Percentiles rank a stretch among this genome's conserved stretches.
phyloP scores from a whole-genome alignment of 805 yeast genomes.

The Maudiozyma turicensis region DNA sequence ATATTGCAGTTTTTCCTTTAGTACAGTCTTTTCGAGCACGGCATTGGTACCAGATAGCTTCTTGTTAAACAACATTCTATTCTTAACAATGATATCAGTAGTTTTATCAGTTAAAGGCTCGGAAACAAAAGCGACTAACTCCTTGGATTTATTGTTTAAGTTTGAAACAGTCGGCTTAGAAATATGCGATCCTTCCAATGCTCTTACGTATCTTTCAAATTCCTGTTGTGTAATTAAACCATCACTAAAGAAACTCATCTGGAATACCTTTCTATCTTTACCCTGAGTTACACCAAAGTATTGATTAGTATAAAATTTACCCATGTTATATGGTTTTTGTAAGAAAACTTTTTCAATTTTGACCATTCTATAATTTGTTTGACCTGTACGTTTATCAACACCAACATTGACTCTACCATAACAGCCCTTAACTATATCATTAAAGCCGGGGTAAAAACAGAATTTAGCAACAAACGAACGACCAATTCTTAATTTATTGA shows the following conservation, averaged over 20 bases:
- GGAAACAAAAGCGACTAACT: slow-evolving; percentile 51
- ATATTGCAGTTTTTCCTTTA: slow-evolving; percentile 64
- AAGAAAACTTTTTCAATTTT: slow-evolving; percentile 57
- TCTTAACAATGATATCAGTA: slow-evolving; percentile 67
- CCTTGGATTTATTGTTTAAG: slow-evolving; percentile 53
- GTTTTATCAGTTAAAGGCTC: slow-evolving; percentile 62
- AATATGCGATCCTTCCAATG: slow-evolving; percentile 46
- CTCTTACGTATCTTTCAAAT: slow-evolving; percentile 55
- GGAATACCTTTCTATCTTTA: slow-evolving; percentile 60
- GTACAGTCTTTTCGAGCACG: slow-evolving; percentile 61
- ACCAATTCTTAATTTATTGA: slow-evolving; percentile 69
- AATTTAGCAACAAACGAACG: slow-evolving; percentile 65
- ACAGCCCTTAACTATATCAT: slow-evolving; percentile 57
- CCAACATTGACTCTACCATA: slow-evolving; percentile 83
- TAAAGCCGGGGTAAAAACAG: slow-evolving; percentile 77
- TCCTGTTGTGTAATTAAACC: slow-evolving; percentile 62
- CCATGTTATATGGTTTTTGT: slow-evolving; percentile 42
- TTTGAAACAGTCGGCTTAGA: slow-evolving; percentile 49
- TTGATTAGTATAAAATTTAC: slow-evolving; percentile 42
- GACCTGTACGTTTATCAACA: slow-evolving; percentile 47
- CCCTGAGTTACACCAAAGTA: slow-evolving; percentile 78
- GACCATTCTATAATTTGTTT: slow-evolving; percentile 72
- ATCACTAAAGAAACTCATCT: slow-evolving; percentile 74
- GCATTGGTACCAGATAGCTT: slow-evolving; percentile 58
- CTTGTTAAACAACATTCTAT: slow-evolving; percentile 55